These are phyloP conservation scores for Umbilicus rupestris DNA, from an alignment of 164 flowering plant species.

Conservation along the genomic window DNA sequence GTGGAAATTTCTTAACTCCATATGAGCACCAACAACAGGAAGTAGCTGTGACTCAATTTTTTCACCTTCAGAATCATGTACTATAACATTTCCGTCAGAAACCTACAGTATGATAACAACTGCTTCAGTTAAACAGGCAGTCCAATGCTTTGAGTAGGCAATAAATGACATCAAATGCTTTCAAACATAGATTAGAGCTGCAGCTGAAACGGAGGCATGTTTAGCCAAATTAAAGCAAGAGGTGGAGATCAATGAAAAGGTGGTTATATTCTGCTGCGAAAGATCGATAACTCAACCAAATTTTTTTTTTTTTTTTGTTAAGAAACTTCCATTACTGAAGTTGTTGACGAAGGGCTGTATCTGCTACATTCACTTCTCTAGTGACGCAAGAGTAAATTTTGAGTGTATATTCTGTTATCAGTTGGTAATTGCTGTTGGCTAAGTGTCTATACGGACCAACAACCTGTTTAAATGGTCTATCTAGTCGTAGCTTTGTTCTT, in stretches of 20 bases:
- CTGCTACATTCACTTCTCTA: not conserved
- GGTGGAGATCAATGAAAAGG: not conserved
- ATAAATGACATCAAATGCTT: not conserved
- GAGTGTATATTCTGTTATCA: not conserved
- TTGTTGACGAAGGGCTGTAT: not conserved
- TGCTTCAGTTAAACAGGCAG: not conserved
- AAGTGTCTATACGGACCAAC: not conserved
- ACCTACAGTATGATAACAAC: constrained; percentile 42
- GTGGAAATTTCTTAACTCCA: constrained; percentile 36
- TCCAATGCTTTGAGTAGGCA: not conserved
- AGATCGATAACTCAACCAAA: not conserved
- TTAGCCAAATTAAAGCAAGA: not conserved
- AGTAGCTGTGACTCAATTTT: constrained; percentile 64
- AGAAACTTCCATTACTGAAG: not conserved
- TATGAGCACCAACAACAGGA: constrained; percentile 39
- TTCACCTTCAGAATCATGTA: constrained; percentile 61
- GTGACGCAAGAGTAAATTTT: not conserved
- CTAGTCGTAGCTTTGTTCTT: not conserved
- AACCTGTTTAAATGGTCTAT: not conserved
- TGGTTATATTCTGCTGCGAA: not conserved
- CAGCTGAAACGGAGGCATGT: not conserved
- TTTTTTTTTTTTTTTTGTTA: not conserved
- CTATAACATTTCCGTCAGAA: constrained; percentile 37
- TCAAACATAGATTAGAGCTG: not conserved
- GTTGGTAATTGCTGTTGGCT: not conserved